These are phyloP conservation scores for Dendryphion nanum DNA, from an alignment of 2,329 filamentous ascomycete genomes.

Conservation along the genomic window DNA sequence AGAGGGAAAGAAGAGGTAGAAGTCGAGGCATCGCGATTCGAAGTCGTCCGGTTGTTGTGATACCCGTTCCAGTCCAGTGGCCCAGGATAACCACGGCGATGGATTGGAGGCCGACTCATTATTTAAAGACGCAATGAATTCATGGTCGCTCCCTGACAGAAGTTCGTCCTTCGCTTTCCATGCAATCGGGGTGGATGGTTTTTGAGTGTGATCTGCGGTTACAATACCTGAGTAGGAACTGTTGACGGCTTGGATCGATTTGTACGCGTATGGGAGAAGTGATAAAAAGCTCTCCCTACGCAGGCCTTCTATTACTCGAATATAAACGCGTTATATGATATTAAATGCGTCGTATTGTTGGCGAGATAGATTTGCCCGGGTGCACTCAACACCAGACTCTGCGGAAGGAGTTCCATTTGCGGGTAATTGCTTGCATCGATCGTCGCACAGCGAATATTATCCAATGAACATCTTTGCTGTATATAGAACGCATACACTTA, in stretches of 20 bases:
- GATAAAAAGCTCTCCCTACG: constrained; percentile 1
- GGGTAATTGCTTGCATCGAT: constrained; percentile 3
- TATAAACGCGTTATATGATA: constrained; percentile 5
- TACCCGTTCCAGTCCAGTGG: background rate
- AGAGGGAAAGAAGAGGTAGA: constrained; percentile 3
- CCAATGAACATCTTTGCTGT: constrained; percentile 10
- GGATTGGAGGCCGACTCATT: background rate
- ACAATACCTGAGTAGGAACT: constrained; percentile 7
- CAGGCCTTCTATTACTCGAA: constrained; percentile 2
- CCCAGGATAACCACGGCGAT: background rate
- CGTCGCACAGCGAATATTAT: constrained; percentile 4
- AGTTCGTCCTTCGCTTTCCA: background rate
- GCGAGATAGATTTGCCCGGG: constrained; percentile 1
- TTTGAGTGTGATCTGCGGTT: constrained; percentile 10
- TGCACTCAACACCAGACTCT: constrained; percentile 9
- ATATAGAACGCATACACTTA: constrained; percentile 1
- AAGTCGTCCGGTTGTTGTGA: background rate
- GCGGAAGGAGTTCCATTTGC: constrained; percentile 8
- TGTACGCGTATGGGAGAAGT: constrained; percentile 1
- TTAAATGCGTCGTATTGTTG: background rate
- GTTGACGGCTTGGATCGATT: constrained; percentile 5
- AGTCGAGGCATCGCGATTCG: constrained; percentile 3
- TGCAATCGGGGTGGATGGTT: background rate
- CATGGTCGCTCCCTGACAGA: background rate
- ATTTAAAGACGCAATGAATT: background rate